phyloP scores from a whole-genome alignment of 106 monocot species.

The Platanthera guangdongensis region DNA sequence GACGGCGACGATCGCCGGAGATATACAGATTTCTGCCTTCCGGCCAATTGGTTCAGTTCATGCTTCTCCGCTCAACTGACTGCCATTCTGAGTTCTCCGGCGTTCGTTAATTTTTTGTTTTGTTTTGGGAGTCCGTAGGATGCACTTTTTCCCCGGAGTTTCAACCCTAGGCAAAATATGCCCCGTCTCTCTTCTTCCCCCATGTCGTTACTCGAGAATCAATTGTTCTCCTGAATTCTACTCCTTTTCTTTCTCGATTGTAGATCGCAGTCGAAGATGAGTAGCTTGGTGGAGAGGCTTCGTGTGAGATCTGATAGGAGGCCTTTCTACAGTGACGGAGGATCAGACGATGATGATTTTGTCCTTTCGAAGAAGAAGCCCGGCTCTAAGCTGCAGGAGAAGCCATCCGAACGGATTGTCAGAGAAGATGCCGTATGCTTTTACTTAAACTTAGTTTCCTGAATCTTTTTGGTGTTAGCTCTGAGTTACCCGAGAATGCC shows the following conservation, averaged over 20 bases:
- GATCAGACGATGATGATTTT: conserved; percentile 67
- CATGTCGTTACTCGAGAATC: not conserved
- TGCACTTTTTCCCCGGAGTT: not conserved
- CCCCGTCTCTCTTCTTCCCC: not conserved
- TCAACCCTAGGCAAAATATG: not conserved
- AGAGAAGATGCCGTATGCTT: conserved; percentile 71
- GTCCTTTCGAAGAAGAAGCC: conserved; percentile 1
- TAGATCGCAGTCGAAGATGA: conserved; percentile 31
- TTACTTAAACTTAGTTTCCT: not conserved
- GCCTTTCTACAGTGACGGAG: conserved; percentile 64
- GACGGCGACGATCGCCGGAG: not conserved
- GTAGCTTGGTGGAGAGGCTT: conserved; percentile 96
- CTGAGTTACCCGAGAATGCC: too few species aligned
- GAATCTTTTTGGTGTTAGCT: not conserved
- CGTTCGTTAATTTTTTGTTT: not conserved
- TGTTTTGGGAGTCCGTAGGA: not conserved
- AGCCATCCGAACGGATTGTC: conserved; percentile 26
- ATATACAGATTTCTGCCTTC: not conserved
- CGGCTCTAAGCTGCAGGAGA: conserved; percentile 4
- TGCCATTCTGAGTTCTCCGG: not conserved
- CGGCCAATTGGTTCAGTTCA: not conserved
- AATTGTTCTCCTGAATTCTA: conserved; percentile 3
- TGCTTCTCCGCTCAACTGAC: not conserved
- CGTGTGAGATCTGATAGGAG: conserved; percentile 73
- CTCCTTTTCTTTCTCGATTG: not conserved